phyloP scores from a whole-genome alignment of 805 yeast species.

The Saitoella complicata region DNA sequence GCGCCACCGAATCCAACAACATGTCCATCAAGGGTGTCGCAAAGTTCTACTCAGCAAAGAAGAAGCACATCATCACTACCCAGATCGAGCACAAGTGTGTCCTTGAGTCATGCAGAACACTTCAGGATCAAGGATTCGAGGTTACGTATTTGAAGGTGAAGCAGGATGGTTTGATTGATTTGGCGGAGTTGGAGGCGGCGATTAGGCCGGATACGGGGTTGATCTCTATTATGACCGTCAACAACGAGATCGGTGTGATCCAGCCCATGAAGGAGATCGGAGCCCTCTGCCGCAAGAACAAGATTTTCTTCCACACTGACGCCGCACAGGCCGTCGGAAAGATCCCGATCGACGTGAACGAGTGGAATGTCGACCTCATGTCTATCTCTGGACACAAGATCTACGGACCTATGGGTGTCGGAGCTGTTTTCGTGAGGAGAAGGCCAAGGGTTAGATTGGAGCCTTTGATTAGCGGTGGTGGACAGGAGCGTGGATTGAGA shows the following conservation, averaged over 20 bases:
- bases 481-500: constrained; percentile 95
- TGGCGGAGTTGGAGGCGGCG: constrained; percentile 63
- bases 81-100: constrained; percentile 99
- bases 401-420: constrained; percentile 96
- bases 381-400: constrained; percentile 92
- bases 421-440: constrained; percentile 89
- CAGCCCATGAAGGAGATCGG: constrained; percentile 96
- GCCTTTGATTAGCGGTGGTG: constrained; percentile 93
- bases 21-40: constrained; percentile 93
- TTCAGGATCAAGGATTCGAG: constrained; percentile 94
- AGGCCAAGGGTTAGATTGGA: constrained; percentile 96
- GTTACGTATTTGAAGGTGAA: constrained; percentile 82
- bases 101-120: constrained; percentile 84
- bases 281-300: constrained; percentile 61
- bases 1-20: constrained; percentile 95
- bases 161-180: constrained; percentile 59
- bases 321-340: constrained; percentile 97
- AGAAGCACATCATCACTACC: constrained; percentile 85
- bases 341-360: constrained; percentile 81
- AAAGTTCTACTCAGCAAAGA: constrained; percentile 74
- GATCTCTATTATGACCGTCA: constrained; percentile 92
- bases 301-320: constrained; percentile 93
- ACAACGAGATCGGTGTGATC: constrained; percentile 94
- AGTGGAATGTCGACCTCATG: constrained; percentile 79
- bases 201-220: constrained; percentile 82